phyloP scores from a whole-genome alignment of 768 basidiomycete genomes.

The Lactarius psammicola region DNA sequence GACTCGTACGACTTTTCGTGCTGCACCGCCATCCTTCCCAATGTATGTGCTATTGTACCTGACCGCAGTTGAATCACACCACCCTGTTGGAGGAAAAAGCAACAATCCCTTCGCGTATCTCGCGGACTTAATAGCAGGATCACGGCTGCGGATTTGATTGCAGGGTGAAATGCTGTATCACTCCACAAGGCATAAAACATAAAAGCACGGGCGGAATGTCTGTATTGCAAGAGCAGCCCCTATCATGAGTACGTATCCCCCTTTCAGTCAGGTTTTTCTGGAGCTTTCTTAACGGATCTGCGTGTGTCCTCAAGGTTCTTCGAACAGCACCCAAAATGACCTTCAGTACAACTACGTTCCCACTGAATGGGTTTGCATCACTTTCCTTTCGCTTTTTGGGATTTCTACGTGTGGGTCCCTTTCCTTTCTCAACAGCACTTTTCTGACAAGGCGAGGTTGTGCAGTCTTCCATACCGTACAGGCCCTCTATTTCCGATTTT shows the following conservation, averaged over 20 bases:
- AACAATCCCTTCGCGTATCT: not conserved
- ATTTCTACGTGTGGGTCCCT: slow-evolving; percentile 33
- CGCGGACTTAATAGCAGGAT: not conserved
- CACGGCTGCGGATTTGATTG: not conserved
- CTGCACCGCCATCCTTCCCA: not conserved
- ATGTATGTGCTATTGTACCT: not conserved
- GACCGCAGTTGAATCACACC: not conserved
- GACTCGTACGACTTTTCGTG: not conserved
- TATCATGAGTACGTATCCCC: slow-evolving; percentile 15
- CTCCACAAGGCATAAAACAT: not conserved
- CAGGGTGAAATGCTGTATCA: not conserved
- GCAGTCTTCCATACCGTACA: slow-evolving; percentile 20
- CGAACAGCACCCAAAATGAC: slow-evolving; percentile 8
- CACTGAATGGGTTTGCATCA: slow-evolving; percentile 38
- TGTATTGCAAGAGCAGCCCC: not conserved
- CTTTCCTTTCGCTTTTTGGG: slow-evolving; percentile 39
- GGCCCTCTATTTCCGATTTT: slow-evolving; percentile 35
- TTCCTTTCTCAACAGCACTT: not conserved
- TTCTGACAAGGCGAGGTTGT: not conserved
- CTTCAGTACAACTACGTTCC: slow-evolving; percentile 38
- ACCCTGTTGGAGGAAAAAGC: not conserved
- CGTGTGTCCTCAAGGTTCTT: slow-evolving; percentile 3
- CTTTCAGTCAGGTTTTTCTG: not conserved
- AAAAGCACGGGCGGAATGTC: not conserved
- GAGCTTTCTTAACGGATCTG: not conserved